Evolutionary conservation across 495 filamentous ascomycete genomes (phyloP), one percentile per base, ranked within the genome.

Genomic region (Achaetomiella virescens): DNA sequence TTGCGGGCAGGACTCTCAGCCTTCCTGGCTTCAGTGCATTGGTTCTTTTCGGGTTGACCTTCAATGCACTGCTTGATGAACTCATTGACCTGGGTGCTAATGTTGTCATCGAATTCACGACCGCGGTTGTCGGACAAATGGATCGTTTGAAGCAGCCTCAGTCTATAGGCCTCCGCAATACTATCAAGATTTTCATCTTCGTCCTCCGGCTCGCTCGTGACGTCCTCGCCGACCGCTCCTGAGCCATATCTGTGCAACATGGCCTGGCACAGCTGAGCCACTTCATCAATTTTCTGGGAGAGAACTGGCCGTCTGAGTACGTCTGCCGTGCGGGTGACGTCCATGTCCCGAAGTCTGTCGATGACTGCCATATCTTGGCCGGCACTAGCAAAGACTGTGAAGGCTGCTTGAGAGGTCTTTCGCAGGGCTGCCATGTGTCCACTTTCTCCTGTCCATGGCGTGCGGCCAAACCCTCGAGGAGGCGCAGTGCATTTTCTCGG

Each of bases 381-480:
- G 6, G 61, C 61, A 4, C 10, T 14, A 4, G 42, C 35, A 17
- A 60, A 59, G 22, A 52, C 14, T 1, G 43, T 22, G 3, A 60
- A 38, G 24, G 52, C 27, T 2, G 22, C 22, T 2, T 20, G 43
- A 17, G 53, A 60, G 10, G 61, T 53, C 14, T 41, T 36, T 4
- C 36, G 31, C 7, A 63, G 31, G 3, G 49, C 25, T 0, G 18
- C 18, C 12, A 36, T 0, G 52, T 47, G 24, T 52, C 38, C 0
- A 2, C 18, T 31, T 38, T 52, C 40, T 66, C 63, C 0, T 50
- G 31, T 2, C 0, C 2, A 52, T 67, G 65, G 3, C 62, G 49
- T 11, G n/a, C 14, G n/a, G 27, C 36, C 40, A 67, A 12, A 5
- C 48, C 55, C 15, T 49, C 33, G n/a, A 67, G 53, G 37, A 65